Conservation (phyloP, 2,329 filamentous ascomycete genomes). For the Cladophialophora bantiana region DNA sequence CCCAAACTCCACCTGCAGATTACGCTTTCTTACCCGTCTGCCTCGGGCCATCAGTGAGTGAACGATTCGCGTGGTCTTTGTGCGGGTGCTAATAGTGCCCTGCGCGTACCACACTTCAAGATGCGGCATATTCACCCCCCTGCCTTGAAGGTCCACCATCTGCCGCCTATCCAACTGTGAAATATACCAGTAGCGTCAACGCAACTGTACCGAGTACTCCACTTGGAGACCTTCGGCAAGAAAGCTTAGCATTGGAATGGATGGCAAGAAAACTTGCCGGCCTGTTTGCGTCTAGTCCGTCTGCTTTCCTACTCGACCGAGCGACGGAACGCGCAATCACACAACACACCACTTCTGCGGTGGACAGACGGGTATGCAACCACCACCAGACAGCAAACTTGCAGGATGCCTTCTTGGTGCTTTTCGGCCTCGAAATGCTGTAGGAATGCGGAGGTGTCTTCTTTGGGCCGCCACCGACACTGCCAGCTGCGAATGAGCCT, state of each 20-base stretch:
- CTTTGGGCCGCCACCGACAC: background rate
- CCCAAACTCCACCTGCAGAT: slow-evolving; percentile 4
- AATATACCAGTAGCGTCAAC: background rate
- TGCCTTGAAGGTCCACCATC: background rate
- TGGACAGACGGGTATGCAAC: too few relatives aligned
- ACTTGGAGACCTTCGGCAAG: slow-evolving; percentile 11
- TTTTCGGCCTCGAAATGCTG: background rate
- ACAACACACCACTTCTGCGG: too few relatives aligned
- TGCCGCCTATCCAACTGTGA: slow-evolving; percentile 4
- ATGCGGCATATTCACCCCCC: slow-evolving; percentile 1
- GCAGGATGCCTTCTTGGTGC: background rate
- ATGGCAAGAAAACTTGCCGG: background rate
- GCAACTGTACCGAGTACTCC: background rate
- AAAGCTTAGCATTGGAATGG: slow-evolving; percentile 15
- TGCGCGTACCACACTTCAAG: background rate
- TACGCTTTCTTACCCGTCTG: slow-evolving; percentile 6
- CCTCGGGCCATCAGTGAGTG: slow-evolving; percentile 6
- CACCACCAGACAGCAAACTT: slow-evolving; percentile 1
- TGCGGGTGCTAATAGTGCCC: background rate
- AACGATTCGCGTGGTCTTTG: background rate
- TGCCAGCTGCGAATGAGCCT: slow-evolving; percentile 22
- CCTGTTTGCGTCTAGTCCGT: background rate
- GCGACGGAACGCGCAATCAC: slow-evolving; percentile 6
- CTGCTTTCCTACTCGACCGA: background rate
- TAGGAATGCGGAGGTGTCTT: background rate